phyloP scores from a whole-genome alignment of 225 moss, liverwort and hornwort genomes.

The Physcomitrium patens region DNA sequence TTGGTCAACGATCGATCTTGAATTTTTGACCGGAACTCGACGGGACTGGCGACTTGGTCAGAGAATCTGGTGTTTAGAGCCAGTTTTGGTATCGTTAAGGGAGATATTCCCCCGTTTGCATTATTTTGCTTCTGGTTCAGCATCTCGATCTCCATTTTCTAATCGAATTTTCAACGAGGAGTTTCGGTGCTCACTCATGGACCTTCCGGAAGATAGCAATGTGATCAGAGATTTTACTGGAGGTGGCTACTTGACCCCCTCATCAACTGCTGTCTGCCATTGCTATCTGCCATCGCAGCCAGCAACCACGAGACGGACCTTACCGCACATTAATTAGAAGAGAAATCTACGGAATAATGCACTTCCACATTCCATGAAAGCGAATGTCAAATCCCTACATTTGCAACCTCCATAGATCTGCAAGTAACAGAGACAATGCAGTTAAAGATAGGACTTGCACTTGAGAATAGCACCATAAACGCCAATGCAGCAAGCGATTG shows the following conservation, averaged over 20 bases:
- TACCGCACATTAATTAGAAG: neutral
- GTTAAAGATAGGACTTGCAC: too few species aligned
- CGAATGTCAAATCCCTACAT: neutral
- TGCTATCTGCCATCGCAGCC: neutral
- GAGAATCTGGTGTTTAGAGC: constrained; percentile 26
- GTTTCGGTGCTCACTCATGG: constrained; percentile 26
- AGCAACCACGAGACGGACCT: constrained; percentile 9
- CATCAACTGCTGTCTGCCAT: constrained; percentile 31
- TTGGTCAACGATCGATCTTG: constrained; percentile 17
- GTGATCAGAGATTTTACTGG: constrained; percentile 3
- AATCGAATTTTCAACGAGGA: constrained; percentile 42
- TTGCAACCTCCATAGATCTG: constrained; percentile 1
- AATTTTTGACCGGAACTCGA: constrained; percentile 39
- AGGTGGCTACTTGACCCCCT: constrained; percentile 44
- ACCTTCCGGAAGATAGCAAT: constrained; percentile 25
- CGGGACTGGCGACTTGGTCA: constrained; percentile 42
- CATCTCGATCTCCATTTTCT: constrained; percentile 43
- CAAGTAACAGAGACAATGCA: neutral
- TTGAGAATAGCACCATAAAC: neutral
- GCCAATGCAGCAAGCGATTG: too few species aligned
- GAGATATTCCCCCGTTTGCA: constrained; percentile 21
- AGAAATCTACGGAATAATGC: neutral
- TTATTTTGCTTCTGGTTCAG: constrained; percentile 36
- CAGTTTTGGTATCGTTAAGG: constrained; percentile 18
- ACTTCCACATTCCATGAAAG: constrained; percentile 6